Percentiles rank a stretch among this genome's conserved stretches.
Evolutionary conservation across 495 filamentous ascomycete genomes (phyloP).

Genomic region (Neurospora terricola): DNA sequence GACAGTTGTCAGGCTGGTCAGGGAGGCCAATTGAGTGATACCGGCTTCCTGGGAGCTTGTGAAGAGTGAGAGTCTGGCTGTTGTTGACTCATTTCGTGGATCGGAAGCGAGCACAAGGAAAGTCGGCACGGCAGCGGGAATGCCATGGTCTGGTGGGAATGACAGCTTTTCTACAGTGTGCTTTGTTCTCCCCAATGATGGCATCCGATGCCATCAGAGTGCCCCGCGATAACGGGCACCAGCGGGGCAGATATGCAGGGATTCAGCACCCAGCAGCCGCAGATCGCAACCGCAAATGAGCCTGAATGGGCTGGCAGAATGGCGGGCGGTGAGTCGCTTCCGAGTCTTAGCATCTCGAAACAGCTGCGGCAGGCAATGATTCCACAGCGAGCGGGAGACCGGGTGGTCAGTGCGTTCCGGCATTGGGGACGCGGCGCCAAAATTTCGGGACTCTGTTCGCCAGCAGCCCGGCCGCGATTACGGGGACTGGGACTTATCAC

Average conservation of each 20-base stretch:
- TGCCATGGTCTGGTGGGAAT: neutral
- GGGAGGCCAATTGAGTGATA: neutral
- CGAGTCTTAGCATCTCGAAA: neutral
- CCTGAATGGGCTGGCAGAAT: constrained; percentile 13
- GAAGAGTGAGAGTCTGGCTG: neutral
- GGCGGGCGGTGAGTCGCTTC: constrained; percentile 9
- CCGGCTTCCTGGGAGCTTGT: neutral
- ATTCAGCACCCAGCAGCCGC: neutral
- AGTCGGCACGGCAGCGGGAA: neutral
- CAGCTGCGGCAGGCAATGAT: neutral
- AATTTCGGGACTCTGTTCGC: constrained; percentile 14
- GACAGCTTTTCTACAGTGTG: neutral
- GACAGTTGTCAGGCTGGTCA: neutral
- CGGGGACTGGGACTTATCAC: neutral
- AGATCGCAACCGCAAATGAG: neutral
- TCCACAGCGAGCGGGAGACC: neutral
- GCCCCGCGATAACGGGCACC: constrained; percentile 12
- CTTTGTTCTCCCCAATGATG: constrained; percentile 4
- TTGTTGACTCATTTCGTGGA: constrained; percentile 18
- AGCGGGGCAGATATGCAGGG: constrained; percentile 16
- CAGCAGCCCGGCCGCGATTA: neutral
- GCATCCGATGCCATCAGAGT: neutral
- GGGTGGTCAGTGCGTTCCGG: neutral
- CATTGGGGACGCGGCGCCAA: constrained; percentile 11
- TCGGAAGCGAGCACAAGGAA: neutral